Evolutionary conservation across 2,329 filamentous ascomycete species (phyloP), one percentile per base, ranked within the genome.

Genomic region (Capronia americana): DNA sequence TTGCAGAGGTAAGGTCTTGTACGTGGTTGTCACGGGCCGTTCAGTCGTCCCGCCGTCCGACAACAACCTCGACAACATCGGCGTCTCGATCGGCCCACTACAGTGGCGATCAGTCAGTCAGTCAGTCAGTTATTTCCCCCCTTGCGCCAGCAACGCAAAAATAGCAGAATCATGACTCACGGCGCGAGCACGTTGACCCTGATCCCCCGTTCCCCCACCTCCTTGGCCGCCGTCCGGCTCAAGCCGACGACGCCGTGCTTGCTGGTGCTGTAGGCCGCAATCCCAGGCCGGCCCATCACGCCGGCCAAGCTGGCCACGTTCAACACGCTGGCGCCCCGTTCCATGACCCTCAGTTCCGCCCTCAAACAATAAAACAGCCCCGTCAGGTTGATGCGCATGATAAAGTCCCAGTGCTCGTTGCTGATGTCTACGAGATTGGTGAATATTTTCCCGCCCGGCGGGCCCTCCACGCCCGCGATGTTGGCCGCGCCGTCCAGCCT

Each of bases 171-270:
- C 4, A 23, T 4, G 20, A 57, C 64, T 57, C 44, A 68, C 66
- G 82, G 77, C 7, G 65, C 65, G 26, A 80, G 69, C 2, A 75
- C 73, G 55, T 80, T 80, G 11, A 80, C 75, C 28, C 78, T 70
- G 48, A 80, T 79, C 4, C 74, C 74, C 11, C 70, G 67, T 12
- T 70, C 65, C 0, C 75, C 77, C 12, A 72, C 74, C 63, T 79
- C 77, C 32, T 72, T 75, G 3, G 78, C 74, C 2, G 76, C 77
- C 50, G 73, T 71, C 50, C 81, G 81, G 12, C 80, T 82, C 59
- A 83, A 74, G 1, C 79, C 81, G 5, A 82, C 73, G 3, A 83
- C 68, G 1, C 75, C 81, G 66, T 79, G 81, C 68, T 83, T 83
- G 10, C 77, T 75, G 2, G 76, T 74, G 3, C 75, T 79, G 67